A percentile compares a stretch with the other conserved stretches of the same genome.
phyloP scores from a whole-genome alignment of 2,329 filamentous ascomycete genomes.

The Uncinocarpus reesii region DNA sequence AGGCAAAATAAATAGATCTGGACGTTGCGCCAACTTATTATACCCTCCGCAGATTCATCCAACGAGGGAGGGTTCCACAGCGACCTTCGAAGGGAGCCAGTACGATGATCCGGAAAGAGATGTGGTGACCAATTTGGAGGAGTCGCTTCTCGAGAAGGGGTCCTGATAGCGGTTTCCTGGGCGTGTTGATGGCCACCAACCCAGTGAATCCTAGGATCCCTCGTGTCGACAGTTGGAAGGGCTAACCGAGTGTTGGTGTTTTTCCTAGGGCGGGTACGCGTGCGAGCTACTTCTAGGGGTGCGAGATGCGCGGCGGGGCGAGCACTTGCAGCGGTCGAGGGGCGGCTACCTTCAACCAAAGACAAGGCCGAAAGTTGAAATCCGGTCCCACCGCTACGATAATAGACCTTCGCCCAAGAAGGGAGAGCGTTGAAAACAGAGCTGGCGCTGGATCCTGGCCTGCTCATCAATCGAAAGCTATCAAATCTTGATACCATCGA shows the following conservation, averaged over 20 bases:
- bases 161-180: constrained; percentile 15
- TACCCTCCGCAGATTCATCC: constrained; percentile 52
- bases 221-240: constrained; percentile 24
- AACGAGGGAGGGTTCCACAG: constrained; percentile 66
- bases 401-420: constrained; percentile 53
- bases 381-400: constrained; percentile 54
- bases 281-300: constrained; percentile 24
- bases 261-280: constrained; percentile 22
- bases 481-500: constrained; percentile 36
- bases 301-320: constrained; percentile 22
- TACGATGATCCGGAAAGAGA: constrained; percentile 53
- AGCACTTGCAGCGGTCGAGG: constrained; percentile 27
- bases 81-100: constrained; percentile 44
- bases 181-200: constrained; percentile 16
- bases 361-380: constrained; percentile 37
- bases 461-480: constrained; percentile 27
- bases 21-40: constrained; percentile 57
- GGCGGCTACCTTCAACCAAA: constrained; percentile 26
- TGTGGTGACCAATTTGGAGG: constrained; percentile 64
- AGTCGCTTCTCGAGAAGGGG: constrained; percentile 34
- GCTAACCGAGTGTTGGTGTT: constrained; percentile 15
- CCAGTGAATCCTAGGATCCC: constrained; percentile 38
- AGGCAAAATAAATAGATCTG: constrained; percentile 65
- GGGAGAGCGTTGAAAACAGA: constrained; percentile 37
- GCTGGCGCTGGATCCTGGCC: constrained; percentile 38